Conservation (phyloP, 768 basidiomycete genomes). For the Kwoniella europaea region DNA sequence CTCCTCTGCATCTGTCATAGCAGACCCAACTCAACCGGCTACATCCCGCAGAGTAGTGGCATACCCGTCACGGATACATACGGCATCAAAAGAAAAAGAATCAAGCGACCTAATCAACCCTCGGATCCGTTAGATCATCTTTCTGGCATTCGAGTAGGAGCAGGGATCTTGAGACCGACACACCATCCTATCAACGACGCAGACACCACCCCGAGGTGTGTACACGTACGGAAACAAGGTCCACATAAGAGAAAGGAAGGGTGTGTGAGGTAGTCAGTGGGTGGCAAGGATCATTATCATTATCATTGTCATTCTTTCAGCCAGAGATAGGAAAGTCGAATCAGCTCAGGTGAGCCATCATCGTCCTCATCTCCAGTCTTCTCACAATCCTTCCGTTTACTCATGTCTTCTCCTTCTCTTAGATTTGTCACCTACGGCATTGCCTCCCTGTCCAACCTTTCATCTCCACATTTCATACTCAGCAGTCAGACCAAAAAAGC, state of each 20-base stretch:
- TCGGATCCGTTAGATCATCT: constrained; percentile 13
- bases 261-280: constrained; percentile 17
- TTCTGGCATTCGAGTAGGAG: background rate
- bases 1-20: background rate
- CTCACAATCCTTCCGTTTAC: background rate
- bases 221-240: background rate
- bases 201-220: constrained; percentile 6
- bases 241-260: constrained; percentile 20
- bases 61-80: background rate
- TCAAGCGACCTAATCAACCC: constrained; percentile 13
- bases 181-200: background rate
- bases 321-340: background rate
- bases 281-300: constrained; percentile 18
- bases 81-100: constrained; percentile 1
- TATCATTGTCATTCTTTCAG: background rate
- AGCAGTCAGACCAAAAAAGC: constrained; percentile 1
- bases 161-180: background rate
- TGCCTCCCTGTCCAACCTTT: background rate
- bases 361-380: background rate
- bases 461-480: background rate
- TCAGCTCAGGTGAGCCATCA: background rate
- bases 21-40: background rate
- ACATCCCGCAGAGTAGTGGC: too few relatives aligned
- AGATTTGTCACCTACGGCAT: background rate
- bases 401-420: background rate